A percentile compares a stretch with the other conserved stretches of the same genome.
These are phyloP conservation scores for Iberis pinnata DNA, from an alignment of 345 rosid species.

Conservation along the genomic window DNA sequence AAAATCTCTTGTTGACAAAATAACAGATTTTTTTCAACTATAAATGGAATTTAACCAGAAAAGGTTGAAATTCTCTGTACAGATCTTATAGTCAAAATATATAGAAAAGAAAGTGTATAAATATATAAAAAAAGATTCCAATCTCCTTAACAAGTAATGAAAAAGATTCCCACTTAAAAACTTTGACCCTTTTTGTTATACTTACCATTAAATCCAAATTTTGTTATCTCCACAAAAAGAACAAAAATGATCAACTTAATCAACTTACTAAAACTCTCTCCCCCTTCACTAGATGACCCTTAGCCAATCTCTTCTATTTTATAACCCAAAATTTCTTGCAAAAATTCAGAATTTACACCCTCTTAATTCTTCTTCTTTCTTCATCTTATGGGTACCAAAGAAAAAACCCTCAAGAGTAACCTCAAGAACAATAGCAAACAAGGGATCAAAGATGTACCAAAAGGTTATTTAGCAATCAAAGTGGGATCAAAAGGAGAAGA, in stretches of 20 bases:
- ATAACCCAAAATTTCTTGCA: slow-evolving; percentile 12
- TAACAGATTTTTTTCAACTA: no score
- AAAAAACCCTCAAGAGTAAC: slow-evolving; percentile 13
- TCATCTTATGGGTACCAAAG: slow-evolving; percentile 22
- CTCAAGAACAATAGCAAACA: slow-evolving; percentile 24
- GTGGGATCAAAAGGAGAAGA: slow-evolving; percentile 45
- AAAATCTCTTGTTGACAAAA: no score
- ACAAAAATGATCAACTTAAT: slow-evolving; percentile 31
- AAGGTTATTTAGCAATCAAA: slow-evolving; percentile 54
- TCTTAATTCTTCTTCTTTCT: background rate
- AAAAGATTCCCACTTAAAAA: no score
- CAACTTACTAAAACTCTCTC: slow-evolving; percentile 26
- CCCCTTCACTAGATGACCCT: slow-evolving; percentile 28
- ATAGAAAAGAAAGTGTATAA: no score
- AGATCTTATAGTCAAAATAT: no score
- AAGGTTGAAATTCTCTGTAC: no score
- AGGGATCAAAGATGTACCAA: slow-evolving; percentile 38
- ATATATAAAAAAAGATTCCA: no score
- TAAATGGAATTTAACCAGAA: no score
- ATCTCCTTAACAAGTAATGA: no score
- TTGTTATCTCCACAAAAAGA: background rate
- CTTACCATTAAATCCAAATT: slow-evolving; percentile 16
- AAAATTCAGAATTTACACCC: no score
- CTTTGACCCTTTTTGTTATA: background rate
- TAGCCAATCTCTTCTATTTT: slow-evolving; percentile 30